Evolutionary conservation across 495 filamentous ascomycete genomes (phyloP).

Genomic region (Penicillium paxilli): DNA sequence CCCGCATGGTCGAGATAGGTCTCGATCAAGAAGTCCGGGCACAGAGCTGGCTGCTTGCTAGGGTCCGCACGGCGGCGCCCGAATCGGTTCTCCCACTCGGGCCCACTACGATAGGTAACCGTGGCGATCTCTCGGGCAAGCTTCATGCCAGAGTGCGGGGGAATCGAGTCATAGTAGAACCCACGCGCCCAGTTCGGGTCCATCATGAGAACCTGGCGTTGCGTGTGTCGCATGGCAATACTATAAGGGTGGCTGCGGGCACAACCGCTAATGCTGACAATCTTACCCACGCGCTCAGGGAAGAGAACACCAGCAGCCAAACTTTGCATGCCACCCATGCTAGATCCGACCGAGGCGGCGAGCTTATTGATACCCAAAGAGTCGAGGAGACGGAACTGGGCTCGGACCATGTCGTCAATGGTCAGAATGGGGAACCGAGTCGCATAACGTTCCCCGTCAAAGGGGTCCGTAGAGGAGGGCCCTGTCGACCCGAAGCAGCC

Average conservation of each 20-base stretch:
- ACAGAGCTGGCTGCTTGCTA: conserved; percentile 82
- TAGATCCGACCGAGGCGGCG: conserved; percentile 90
- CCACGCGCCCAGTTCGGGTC: conserved; percentile 97
- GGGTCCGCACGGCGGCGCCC: conserved; percentile 85
- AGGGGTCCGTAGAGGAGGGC: conserved; percentile 83
- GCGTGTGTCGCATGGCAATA: conserved; percentile 98
- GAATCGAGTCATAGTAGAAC: conserved; percentile 87
- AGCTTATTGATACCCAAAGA: conserved; percentile 73
- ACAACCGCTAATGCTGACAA: conserved; percentile 91
- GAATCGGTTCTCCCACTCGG: conserved; percentile 97
- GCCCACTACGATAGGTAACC: conserved; percentile 93
- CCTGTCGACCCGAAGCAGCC: conserved; percentile 97
- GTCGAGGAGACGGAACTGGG: conserved; percentile 90
- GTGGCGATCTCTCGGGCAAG: conserved; percentile 96
- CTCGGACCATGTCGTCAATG: conserved; percentile 95
- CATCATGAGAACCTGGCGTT: conserved; percentile 98
- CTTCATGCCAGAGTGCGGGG: conserved; percentile 96
- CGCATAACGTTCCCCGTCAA: conserved; percentile 83
- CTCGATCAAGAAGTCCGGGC: conserved; percentile 96
- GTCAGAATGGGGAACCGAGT: conserved; percentile 97
- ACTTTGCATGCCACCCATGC: conserved; percentile 99
- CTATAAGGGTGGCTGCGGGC: conserved; percentile 96
- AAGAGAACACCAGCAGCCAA: conserved; percentile 88
- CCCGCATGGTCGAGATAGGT: conserved; percentile 98
- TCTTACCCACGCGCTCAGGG: conserved; percentile 72